phyloP scores from a whole-genome alignment of 2,329 filamentous ascomycete species.

The Fusarium burgessii region DNA sequence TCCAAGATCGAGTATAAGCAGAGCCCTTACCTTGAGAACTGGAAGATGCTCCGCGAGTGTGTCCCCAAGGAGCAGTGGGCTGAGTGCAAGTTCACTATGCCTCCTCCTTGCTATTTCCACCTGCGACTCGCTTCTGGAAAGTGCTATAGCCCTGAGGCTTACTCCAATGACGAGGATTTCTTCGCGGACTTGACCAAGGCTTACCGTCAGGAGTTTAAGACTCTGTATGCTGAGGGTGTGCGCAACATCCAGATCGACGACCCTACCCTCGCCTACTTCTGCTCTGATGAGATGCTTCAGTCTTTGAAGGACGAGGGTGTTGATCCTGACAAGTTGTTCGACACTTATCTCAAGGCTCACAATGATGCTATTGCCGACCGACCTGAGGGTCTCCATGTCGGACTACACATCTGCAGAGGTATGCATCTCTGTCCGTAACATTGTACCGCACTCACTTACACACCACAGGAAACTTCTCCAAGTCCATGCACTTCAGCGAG shows the following conservation, averaged over 20 bases:
- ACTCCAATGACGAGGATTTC: constrained; percentile 65
- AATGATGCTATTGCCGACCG: constrained; percentile 74
- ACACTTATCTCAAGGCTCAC: constrained; percentile 78
- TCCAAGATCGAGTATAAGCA: constrained; percentile 57
- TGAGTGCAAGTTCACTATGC: constrained; percentile 76
- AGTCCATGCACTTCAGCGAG: constrained; percentile 72
- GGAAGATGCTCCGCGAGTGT: constrained; percentile 52
- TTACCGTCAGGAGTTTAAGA: constrained; percentile 66
- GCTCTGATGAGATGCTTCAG: constrained; percentile 73
- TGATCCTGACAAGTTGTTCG: constrained; percentile 73
- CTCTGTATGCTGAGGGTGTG: constrained; percentile 66
- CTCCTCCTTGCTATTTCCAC: constrained; percentile 77
- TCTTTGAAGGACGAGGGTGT: constrained; percentile 69
- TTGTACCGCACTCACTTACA: background rate
- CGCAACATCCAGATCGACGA: constrained; percentile 72
- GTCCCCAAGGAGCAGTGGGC: constrained; percentile 70
- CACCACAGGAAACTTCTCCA: constrained; percentile 67
- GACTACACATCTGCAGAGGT: constrained; percentile 71
- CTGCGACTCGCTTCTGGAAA: constrained; percentile 61
- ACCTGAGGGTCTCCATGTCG: constrained; percentile 75
- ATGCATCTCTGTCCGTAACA: background rate
- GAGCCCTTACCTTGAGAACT: constrained; percentile 60
- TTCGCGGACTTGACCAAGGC: constrained; percentile 68
- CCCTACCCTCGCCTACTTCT: constrained; percentile 75
- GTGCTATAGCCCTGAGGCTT: constrained; percentile 65